A percentile compares a stretch with the other conserved stretches of the same genome.
These are phyloP conservation scores for Mycena citricolor DNA, from an alignment of 1,284 basidiomycete species.

Conservation along the genomic window DNA sequence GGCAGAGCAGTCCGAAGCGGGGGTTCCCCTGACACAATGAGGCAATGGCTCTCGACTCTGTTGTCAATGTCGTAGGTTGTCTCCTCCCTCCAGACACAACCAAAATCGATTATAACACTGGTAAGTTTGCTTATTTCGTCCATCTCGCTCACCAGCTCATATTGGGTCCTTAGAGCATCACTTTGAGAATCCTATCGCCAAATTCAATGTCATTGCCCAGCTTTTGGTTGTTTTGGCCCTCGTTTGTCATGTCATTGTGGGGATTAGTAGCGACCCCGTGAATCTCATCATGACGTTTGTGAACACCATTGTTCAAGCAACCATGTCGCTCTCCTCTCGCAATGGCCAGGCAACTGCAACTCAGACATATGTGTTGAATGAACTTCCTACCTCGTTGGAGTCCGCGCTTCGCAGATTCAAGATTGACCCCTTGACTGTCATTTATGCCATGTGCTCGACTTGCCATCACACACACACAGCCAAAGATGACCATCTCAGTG, in stretches of 20 bases:
- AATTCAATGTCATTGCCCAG: constrained; percentile 17
- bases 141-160: constrained; percentile 3
- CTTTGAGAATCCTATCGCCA: constrained; percentile 17
- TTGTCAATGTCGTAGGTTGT: too few species aligned
- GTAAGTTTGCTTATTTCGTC: constrained; percentile 8
- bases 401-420: constrained; percentile 16
- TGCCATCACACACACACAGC: constrained; percentile 18
- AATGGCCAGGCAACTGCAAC: constrained; percentile 11
- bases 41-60: too few species aligned
- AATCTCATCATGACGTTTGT: constrained; percentile 20
- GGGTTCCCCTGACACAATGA: too few species aligned
- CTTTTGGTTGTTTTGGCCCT: constrained; percentile 15
- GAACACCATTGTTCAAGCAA: constrained; percentile 17
- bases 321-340: constrained; percentile 14
- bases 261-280: constrained; percentile 10
- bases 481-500: constrained; percentile 11
- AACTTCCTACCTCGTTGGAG: constrained; percentile 17
- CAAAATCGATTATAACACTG: constrained; percentile 14
- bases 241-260: constrained; percentile 15
- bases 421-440: constrained; percentile 17
- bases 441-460: constrained; percentile 14
- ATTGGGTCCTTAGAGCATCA: constrained; percentile 19
- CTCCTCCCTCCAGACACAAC: too few species aligned
- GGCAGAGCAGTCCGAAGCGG: too few species aligned
- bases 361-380: constrained; percentile 14